Evolutionary conservation across 164 flowering plant genomes (phyloP).

Genomic region (Buxus sempervirens): DNA sequence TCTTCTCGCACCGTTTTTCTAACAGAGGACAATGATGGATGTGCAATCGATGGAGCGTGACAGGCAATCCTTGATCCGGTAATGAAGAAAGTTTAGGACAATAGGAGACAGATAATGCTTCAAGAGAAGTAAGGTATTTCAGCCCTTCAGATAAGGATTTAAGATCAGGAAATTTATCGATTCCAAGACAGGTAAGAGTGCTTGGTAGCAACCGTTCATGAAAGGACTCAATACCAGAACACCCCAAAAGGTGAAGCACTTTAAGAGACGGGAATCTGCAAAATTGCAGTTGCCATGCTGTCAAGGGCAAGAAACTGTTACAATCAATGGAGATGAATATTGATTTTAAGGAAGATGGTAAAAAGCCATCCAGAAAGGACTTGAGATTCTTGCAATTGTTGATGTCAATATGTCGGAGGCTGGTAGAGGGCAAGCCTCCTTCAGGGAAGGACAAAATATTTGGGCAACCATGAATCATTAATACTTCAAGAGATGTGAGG

Average conservation of each 20-base stretch:
- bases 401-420: not conserved
- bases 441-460: slow-evolving; percentile 10
- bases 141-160: not conserved
- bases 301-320: not conserved
- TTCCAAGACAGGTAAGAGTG: not conserved
- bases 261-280: not conserved
- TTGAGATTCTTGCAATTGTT: not conserved
- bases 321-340: too few species aligned
- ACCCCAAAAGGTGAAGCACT: not conserved
- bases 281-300: not conserved
- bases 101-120: too few species aligned
- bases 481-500: slow-evolving; percentile 5
- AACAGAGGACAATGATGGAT: too few species aligned
- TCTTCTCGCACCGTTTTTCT: too few species aligned
- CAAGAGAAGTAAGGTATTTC: too few species aligned
- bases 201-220: not conserved
- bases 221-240: not conserved
- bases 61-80: too few species aligned
- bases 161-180: not conserved
- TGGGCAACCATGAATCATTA: slow-evolving; percentile 11
- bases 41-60: too few species aligned
- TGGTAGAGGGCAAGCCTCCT: not conserved
- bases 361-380: not conserved
- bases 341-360: too few species aligned
- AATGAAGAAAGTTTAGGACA: too few species aligned